phyloP scores from a whole-genome alignment of 2,329 filamentous ascomycete species.

The Aspergillus viridinutans region DNA sequence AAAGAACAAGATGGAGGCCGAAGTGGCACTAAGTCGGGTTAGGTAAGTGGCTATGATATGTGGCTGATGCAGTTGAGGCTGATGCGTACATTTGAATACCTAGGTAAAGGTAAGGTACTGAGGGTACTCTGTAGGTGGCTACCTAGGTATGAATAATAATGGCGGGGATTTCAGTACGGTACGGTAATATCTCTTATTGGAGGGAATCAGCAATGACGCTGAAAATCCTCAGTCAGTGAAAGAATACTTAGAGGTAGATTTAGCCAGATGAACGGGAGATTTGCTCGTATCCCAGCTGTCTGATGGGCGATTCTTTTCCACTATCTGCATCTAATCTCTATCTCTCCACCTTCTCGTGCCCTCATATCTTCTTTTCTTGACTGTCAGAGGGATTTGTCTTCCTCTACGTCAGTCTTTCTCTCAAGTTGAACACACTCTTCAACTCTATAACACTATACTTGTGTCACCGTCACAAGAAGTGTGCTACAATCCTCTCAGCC shows the following conservation, averaged over 20 bases:
- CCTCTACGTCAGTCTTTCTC: not conserved
- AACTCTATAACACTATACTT: not conserved
- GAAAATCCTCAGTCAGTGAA: not conserved
- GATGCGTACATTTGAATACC: not conserved
- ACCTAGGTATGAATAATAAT: too few relatives aligned
- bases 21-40: slow-evolving; percentile 15
- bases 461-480: slow-evolving; percentile 2
- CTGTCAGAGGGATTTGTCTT: not conserved
- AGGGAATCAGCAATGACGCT: not conserved
- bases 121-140: too few relatives aligned
- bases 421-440: slow-evolving; percentile 2
- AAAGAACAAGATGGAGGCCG: slow-evolving; percentile 18
- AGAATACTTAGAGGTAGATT: not conserved
- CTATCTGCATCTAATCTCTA: slow-evolving; percentile 3
- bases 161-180: not conserved
- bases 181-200: not conserved
- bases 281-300: not conserved
- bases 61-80: slow-evolving; percentile 15
- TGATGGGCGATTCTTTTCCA: not conserved
- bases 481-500: not conserved
- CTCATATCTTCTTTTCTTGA: not conserved
- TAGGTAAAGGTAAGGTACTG: too few relatives aligned
- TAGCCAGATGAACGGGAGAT: not conserved
- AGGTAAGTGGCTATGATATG: slow-evolving; percentile 6
- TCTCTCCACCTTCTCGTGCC: not conserved